Conservation (phyloP, 164 flowering plant genomes). For the Vitis cinerea region DNA sequence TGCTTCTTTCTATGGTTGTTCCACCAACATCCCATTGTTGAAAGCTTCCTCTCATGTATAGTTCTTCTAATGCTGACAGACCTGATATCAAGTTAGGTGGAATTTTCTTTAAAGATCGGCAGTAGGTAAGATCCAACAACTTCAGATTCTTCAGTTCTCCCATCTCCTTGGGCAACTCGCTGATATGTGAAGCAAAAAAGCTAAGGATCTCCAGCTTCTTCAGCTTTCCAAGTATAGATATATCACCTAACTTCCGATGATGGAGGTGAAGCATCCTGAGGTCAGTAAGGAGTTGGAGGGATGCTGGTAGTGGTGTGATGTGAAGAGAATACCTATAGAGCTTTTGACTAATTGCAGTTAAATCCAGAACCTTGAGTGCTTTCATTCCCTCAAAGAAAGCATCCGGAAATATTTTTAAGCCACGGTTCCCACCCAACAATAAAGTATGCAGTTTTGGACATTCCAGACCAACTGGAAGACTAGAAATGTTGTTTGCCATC, state of each 20-base stretch:
- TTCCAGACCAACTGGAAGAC: neutral
- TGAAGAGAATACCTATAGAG: neutral
- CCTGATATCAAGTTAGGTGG: neutral
- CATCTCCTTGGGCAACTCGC: no score
- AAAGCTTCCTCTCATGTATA: neutral
- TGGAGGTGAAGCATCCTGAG: no score
- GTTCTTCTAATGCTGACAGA: neutral
- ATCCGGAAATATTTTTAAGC: neutral
- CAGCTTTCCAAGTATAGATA: no score
- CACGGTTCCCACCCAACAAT: neutral
- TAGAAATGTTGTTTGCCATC: neutral
- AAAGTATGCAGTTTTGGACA: slow-evolving; percentile 8
- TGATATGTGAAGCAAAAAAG: no score
- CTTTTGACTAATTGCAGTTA: no score
- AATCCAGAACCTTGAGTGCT: neutral
- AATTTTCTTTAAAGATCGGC: neutral
- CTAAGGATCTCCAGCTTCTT: no score
- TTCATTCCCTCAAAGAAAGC: neutral
- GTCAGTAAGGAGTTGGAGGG: neutral
- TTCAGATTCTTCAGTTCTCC: no score
- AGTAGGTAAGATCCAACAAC: neutral
- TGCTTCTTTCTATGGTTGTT: neutral
- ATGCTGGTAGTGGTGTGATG: neutral
- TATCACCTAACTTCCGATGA: no score
- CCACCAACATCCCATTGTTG: neutral